phyloP scores from a whole-genome alignment of 2,329 filamentous ascomycete species.

The Microdochium bolleyi region DNA sequence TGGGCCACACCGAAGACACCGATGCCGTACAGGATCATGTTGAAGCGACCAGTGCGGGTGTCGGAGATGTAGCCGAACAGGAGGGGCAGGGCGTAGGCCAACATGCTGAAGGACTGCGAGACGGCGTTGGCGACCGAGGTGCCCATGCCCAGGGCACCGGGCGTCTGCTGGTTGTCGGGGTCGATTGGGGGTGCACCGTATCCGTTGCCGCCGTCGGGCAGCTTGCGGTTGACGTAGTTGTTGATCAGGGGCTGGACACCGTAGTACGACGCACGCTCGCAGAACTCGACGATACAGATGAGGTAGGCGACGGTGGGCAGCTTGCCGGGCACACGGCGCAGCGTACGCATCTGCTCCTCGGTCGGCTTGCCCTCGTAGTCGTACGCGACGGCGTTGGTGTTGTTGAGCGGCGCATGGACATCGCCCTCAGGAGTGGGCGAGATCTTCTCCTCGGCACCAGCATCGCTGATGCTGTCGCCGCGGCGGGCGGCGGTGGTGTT shows the following conservation, averaged over 20 bases:
- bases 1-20: slow-evolving; percentile 24
- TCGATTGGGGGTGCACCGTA: slow-evolving; percentile 5
- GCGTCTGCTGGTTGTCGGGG: slow-evolving; percentile 20
- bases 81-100: slow-evolving; percentile 50
- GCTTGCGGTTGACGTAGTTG: slow-evolving; percentile 44
- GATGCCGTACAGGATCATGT: slow-evolving; percentile 20
- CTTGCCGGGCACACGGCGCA: slow-evolving; percentile 35
- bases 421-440: slow-evolving; percentile 9
- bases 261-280: slow-evolving; percentile 43
- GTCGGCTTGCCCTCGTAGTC: slow-evolving; percentile 33
- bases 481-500: neutral
- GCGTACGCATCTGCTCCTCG: slow-evolving; percentile 31
- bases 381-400: slow-evolving; percentile 35
- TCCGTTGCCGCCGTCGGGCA: slow-evolving; percentile 27
- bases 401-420: slow-evolving; percentile 14
- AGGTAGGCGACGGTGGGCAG: slow-evolving; percentile 33
- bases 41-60: slow-evolving; percentile 28
- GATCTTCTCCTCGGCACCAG: slow-evolving; percentile 11
- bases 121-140: slow-evolving; percentile 36
- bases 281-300: slow-evolving; percentile 41
- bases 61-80: slow-evolving; percentile 37
- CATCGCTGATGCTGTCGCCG: neutral
- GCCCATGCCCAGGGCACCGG: slow-evolving; percentile 41
- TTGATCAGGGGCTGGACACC: slow-evolving; percentile 38
- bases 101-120: slow-evolving; percentile 43